Base-by-base conservation (phyloP, 116 monocot genomes). In the Iris pallida region DNA sequence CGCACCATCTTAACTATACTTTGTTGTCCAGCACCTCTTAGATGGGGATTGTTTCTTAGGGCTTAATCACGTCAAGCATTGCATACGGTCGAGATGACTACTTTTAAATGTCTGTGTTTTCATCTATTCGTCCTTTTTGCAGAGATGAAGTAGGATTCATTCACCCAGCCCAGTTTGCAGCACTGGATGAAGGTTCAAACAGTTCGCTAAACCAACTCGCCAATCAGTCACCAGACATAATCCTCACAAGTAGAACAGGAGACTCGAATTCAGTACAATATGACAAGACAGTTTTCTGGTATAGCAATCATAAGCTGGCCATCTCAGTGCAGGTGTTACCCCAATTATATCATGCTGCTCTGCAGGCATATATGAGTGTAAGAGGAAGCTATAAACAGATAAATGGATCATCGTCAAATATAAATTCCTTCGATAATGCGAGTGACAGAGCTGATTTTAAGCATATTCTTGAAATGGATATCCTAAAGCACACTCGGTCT, bases 61-160 rank as follows among this genome's bases (percentile, higher is more conserved):
- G 30, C 30, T 30, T 30, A 30, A 30, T 30, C 30, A 30, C 30
- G 3, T 30, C 2, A 30, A 30, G 30, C 30, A 30, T 3, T 30
- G 30, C 30, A 30, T 30, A 30, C 30, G 30, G 3, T 1, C 30
- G 30, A 30, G 30, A 30, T 30, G 30, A 30, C 30, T 30, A 1
- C 30, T 30, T 44, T 45, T 61, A 6, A 6, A 19, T 2, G n/a
- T 61, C 16, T 61, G 44, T 61, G 42, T 9, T 20, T 57, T 61
- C 16, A 12, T 14, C 42, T 61, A 30, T 1, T 59, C 41, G 9
- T 68, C 5, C 7, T 20, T 64, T 56, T 6, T 81, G 70, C 81
- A 91, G 91, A 49, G 80, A 88, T 79, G 92, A 92, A 73, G 48
- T 92, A 63, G 92, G 92, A 7, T 92, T 92, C 62, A 42, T 88